A percentile compares a stretch with the other conserved stretches of the same genome.
phyloP scores from a whole-genome alignment of 345 rosid species.

The Brassica incana region DNA sequence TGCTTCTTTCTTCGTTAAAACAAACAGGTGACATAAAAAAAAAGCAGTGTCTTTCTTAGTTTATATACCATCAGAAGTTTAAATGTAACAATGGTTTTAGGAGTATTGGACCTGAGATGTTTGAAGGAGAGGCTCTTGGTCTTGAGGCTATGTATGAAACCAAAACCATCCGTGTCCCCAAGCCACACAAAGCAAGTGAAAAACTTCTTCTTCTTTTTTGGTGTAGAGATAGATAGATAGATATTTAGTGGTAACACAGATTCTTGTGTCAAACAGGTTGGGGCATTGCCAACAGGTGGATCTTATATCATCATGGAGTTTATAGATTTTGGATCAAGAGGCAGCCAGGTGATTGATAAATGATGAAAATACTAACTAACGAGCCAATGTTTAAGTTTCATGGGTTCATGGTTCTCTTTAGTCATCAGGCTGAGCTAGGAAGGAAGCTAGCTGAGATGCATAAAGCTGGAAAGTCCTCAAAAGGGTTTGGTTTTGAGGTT shows the following conservation, averaged over 20 bases:
- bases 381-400: constrained; percentile 17
- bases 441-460: constrained; percentile 96
- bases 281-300: constrained; percentile 73
- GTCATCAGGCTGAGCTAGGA: constrained; percentile 69
- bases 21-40: constrained; percentile 56
- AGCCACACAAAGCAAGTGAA: constrained; percentile 71
- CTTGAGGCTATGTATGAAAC: constrained; percentile 85
- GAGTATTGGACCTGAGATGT: constrained; percentile 83
- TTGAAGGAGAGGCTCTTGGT: constrained; percentile 91
- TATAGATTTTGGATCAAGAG: constrained; percentile 76
- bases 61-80: neutral
- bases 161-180: constrained; percentile 72
- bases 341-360: constrained; percentile 74
- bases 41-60: neutral
- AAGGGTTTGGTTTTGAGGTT: constrained; percentile 88
- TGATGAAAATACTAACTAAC: neutral
- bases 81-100: constrained; percentile 39
- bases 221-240: neutral
- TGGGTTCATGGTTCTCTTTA: constrained; percentile 29
- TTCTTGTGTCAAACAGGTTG: constrained; percentile 50
- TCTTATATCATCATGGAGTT: constrained; percentile 92
- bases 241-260: neutral
- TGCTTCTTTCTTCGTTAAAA: constrained; percentile 82
- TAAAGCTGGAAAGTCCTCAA: constrained; percentile 73
- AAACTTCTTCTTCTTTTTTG: neutral